These are phyloP conservation scores for Isatis lusitanica DNA, from an alignment of 441 rosid species.

Conservation along the genomic window DNA sequence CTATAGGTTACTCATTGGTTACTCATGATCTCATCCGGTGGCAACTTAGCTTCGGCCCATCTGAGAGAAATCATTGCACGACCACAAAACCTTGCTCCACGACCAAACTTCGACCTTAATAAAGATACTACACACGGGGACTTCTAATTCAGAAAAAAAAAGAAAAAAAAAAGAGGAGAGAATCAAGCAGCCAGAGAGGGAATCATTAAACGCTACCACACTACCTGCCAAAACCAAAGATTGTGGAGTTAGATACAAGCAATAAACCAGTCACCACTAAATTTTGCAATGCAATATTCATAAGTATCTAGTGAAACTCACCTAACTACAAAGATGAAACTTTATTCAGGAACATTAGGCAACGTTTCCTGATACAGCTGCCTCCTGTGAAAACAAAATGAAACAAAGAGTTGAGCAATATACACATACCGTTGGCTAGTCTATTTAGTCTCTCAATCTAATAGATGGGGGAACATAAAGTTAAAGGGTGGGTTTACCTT, in stretches of 20 bases:
- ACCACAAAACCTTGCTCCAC: slow-evolving; percentile 32
- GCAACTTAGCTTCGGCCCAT: slow-evolving; percentile 27
- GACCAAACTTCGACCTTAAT: slow-evolving; percentile 10
- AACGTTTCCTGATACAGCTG: slow-evolving; percentile 66
- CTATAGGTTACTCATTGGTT: slow-evolving; percentile 47
- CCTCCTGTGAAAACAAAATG: slow-evolving; percentile 42
- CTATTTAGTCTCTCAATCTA: not conserved
- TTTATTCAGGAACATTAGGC: slow-evolving; percentile 53
- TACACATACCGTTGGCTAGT: slow-evolving; percentile 10
- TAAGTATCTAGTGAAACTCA: slow-evolving; percentile 18
- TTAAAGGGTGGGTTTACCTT: slow-evolving; percentile 35
- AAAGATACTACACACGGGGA: slow-evolving; percentile 29
- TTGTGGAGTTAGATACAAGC: slow-evolving; percentile 1
- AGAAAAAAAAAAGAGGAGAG: slow-evolving; percentile 26
- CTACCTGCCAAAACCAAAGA: slow-evolving; percentile 53
- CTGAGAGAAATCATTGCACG: slow-evolving; percentile 10
- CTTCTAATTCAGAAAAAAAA: slow-evolving; percentile 34
- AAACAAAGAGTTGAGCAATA: slow-evolving; percentile 21
- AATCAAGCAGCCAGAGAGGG: slow-evolving; percentile 45
- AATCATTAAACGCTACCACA: slow-evolving; percentile 41
- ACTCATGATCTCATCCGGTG: slow-evolving; percentile 49
- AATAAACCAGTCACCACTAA: slow-evolving; percentile 1
- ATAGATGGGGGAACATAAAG: not conserved
- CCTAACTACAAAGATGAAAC: slow-evolving; percentile 39
- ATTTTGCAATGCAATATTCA: not conserved